Conservation (phyloP, 441 rosid species). For the Metrosideros polymorpha region DNA sequence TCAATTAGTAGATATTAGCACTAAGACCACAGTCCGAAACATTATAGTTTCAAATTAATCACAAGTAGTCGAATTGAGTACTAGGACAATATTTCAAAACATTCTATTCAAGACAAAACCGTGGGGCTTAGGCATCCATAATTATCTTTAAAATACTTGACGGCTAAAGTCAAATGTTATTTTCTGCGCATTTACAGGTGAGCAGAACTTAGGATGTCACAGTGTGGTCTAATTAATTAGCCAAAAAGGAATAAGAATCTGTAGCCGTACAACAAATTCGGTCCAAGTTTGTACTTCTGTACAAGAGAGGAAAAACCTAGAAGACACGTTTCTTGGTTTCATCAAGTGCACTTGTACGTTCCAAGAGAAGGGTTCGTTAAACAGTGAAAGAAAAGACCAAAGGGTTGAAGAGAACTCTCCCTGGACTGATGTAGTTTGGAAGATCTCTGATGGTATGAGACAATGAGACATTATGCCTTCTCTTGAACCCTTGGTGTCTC, state of each 20-base stretch:
- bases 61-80: too few species aligned
- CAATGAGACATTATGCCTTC: neutral
- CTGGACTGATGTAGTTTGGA: neutral
- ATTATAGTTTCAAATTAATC: too few species aligned
- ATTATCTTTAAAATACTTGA: too few species aligned
- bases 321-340: neutral
- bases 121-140: too few species aligned
- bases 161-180: too few species aligned
- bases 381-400: neutral
- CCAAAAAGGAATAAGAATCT: neutral
- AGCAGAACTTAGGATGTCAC: too few species aligned
- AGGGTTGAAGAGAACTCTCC: neutral
- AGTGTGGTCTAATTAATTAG: too few species aligned
- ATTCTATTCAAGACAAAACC: too few species aligned
- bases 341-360: neutral
- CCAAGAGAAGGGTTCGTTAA: neutral
- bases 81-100: too few species aligned
- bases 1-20: too few species aligned
- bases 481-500: neutral
- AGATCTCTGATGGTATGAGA: neutral
- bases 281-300: neutral
- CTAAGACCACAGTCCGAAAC: too few species aligned
- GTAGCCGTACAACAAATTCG: neutral
- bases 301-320: neutral
- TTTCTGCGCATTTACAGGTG: too few species aligned